phyloP scores from a whole-genome alignment of 805 yeast genomes.

The Zygoascus ofunaensis region DNA sequence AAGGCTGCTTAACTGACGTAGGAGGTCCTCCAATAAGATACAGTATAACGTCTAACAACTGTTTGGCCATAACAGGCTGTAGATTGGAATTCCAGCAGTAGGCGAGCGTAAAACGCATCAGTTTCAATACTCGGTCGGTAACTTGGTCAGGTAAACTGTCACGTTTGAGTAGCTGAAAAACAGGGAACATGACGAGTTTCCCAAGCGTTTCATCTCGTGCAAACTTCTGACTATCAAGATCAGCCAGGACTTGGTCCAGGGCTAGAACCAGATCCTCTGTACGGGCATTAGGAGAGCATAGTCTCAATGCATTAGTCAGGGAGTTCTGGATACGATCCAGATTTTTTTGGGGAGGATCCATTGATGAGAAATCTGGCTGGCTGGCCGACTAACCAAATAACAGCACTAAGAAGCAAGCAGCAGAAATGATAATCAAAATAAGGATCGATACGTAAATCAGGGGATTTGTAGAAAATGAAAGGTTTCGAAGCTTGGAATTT shows the following conservation, averaged over 20 bases:
- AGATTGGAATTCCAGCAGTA: conserved; percentile 36
- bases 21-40: conserved; percentile 19
- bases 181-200: conserved; percentile 55
- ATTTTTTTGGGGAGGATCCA: too few relatives aligned
- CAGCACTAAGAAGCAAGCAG: too few relatives aligned
- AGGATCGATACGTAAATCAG: too few relatives aligned
- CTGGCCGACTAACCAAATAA: too few relatives aligned
- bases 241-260: conserved; percentile 12
- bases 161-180: conserved; percentile 43
- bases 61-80: conserved; percentile 17
- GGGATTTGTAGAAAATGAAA: too few relatives aligned
- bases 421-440: too few relatives aligned
- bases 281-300: conserved; percentile 2
- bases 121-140: conserved; percentile 38
- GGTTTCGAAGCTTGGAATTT: too few relatives aligned
- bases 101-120: conserved; percentile 36
- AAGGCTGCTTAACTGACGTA: conserved; percentile 10
- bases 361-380: too few relatives aligned
- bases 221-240: conserved; percentile 7
- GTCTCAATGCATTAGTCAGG: background rate
- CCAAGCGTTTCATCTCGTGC: conserved; percentile 32
- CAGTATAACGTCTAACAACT: conserved; percentile 19
- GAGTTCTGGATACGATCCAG: background rate
- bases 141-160: conserved; percentile 36
- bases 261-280: conserved; percentile 12